Evolutionary conservation across 208 protist genomes (phyloP), one percentile per base, ranked within the genome.

Genomic region (Strigomonas culicis): DNA sequence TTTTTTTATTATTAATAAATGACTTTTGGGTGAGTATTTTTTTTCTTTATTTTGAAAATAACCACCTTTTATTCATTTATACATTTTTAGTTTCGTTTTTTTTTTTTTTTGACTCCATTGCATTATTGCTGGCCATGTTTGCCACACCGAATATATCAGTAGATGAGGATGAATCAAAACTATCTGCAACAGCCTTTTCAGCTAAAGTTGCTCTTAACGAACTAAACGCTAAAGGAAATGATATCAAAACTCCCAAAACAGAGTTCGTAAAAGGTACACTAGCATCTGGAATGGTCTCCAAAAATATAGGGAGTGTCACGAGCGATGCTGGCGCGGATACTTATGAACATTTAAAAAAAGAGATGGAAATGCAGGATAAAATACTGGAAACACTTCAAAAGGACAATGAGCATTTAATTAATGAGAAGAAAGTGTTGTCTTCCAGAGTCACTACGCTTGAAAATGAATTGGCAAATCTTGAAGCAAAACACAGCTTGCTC

Each of bases 401-500:
- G 32, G 88, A 94, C 53, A 94, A 94, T 55, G 76, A 76, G 49
- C 52, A 67, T 28, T 73, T 94, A 10, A 47, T 78, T 57, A 63
- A 13, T 6, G 80, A 90, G 47, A 79, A 80, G 21, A 82, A 79
- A 25, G 55, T 73, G 3, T 70, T 87, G n/a, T 50, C 59, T 22
- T 55, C 46, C 1, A 71, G 64, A 17, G 65, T 64, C 55, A 86
- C 73, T 31, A 74, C 82, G 31, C 46, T 92, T 22, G 75, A 80
- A 51, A 36, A 75, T 27, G 66, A 78, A 22, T 67, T 82, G 31
- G 84, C 79, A 22, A 88, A 86, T 43, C 47, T 78, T 1, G 81
- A 90, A 50, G 84, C 84, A 21, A 89, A 94, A 59, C 72, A 84
- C 51, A 88, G 80, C 51, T 63, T 91, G 13, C 21, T 88, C 50